Base-by-base conservation (phyloP, 2,329 filamentous ascomycete species). In the Coniochaeta prunicola region DNA sequence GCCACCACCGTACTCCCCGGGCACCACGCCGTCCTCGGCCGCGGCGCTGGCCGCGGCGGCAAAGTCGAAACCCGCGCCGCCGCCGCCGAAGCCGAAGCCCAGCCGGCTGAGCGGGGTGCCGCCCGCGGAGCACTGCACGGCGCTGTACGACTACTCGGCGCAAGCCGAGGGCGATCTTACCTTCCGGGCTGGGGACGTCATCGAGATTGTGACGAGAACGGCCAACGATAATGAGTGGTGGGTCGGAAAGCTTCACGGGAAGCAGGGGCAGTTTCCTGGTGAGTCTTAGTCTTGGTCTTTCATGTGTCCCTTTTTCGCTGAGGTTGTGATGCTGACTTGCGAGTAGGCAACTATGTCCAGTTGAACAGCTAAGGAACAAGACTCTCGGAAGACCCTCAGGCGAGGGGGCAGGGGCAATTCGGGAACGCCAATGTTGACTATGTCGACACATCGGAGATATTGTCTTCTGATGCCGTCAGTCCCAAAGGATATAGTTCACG, bases 141-240 rank as follows among this genome's bases (percentile, higher is more conserved):
- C 94, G 8, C 75, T 99, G 62, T 99, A 97, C 73, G 94, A 97
- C 70, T 99, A 96, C 69, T 91, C 96, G 62, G 94, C 94, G 6
- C 92, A 97, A 71, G 92, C 93, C 1, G 92, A 96, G 63, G 92
- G 92, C 3, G 94, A 99, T 70, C 77, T 99, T 62, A 96, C 90
- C 67, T 99, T 99, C 76, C 83, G 82, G 19, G 86, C 91, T 0
- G 92, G 93, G 5, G 94, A 99, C 62, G 77, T 89, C 4, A 97
- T 99, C 68, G 92, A 97, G 72, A 92, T 99, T 65, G 72, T 94
- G 2, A 82, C 81, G 61, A 83, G 90, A 65, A 96, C 91, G n/a
- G 80, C 83, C 62, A 97, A 96, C 68, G 87, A 91, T 57, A 97
- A 99, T 66, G 94, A 99, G 74, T 99, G 94, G 94, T 99, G 94